Evolutionary conservation across 2,329 filamentous ascomycete species (phyloP).

Genomic region (Colletotrichum sp.): DNA sequence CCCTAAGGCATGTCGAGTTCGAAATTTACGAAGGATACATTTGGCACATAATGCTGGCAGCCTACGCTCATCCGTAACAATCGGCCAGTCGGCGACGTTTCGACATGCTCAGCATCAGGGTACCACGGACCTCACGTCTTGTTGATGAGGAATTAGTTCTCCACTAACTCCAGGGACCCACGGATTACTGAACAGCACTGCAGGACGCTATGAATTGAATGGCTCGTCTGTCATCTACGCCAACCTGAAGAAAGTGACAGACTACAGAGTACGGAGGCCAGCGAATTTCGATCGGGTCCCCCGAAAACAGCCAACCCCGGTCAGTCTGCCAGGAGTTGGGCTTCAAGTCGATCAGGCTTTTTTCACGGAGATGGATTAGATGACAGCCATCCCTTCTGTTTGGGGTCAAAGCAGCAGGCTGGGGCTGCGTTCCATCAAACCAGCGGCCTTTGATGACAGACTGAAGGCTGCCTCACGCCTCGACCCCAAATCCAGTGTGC

Average conservation of each 20-base stretch:
- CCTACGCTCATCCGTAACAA: background rate
- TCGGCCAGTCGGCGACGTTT: background rate
- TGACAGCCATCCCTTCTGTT: background rate
- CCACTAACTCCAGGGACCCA: background rate
- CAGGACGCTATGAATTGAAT: background rate
- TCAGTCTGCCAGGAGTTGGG: background rate
- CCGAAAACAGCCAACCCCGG: background rate
- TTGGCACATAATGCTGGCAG: background rate
- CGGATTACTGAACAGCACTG: conserved; percentile 8
- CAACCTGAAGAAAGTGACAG: background rate
- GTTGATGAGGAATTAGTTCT: background rate
- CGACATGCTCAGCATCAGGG: background rate
- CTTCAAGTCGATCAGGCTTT: background rate
- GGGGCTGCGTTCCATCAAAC: background rate
- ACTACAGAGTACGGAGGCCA: background rate
- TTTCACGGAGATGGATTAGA: background rate
- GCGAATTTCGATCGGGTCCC: background rate
- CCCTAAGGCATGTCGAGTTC: background rate
- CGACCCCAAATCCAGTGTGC: background rate
- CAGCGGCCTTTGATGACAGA: background rate
- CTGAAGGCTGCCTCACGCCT: background rate
- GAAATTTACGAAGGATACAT: background rate
- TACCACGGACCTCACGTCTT: background rate
- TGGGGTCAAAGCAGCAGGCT: background rate
- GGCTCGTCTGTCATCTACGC: background rate